phyloP scores from a whole-genome alignment of 106 monocot species.

The Xerophyta viscosa region DNA sequence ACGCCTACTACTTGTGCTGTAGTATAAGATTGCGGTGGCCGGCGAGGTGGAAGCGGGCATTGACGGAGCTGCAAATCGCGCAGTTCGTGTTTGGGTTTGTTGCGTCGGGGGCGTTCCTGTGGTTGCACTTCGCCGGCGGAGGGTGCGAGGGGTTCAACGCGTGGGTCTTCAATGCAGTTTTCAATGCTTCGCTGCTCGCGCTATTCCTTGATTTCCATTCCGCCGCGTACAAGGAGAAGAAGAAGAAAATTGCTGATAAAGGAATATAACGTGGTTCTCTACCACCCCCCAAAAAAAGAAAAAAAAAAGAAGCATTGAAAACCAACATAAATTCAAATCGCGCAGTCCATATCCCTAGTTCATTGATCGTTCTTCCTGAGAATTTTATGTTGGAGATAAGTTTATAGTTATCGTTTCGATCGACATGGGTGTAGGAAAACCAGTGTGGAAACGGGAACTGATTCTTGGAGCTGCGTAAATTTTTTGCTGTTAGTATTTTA shows the following conservation, averaged over 20 bases:
- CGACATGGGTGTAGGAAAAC: too few relatives aligned
- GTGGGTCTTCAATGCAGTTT: conserved; percentile 13
- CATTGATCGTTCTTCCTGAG: too few relatives aligned
- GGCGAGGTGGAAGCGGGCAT: conserved; percentile 58
- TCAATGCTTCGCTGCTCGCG: conserved; percentile 67
- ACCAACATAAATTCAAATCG: too few relatives aligned
- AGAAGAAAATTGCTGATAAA: neutral
- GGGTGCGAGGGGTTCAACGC: conserved; percentile 92
- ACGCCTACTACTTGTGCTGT: conserved; percentile 61
- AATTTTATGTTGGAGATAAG: too few relatives aligned
- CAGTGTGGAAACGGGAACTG: too few relatives aligned
- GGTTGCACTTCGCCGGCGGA: conserved; percentile 53
- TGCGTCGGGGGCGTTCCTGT: conserved; percentile 49
- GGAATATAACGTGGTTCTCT: neutral
- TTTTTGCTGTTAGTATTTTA: too few relatives aligned
- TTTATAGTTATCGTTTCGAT: too few relatives aligned
- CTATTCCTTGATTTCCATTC: conserved; percentile 75
- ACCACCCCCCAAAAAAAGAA: too few relatives aligned
- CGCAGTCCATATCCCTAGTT: too few relatives aligned
- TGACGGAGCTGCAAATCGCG: conserved; percentile 66
- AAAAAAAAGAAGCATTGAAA: too few relatives aligned
- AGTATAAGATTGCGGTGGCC: conserved; percentile 60
- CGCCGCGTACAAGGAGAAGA: conserved; percentile 21
- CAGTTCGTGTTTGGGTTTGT: conserved; percentile 76
- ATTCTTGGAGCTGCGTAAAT: too few relatives aligned